Percentiles rank a stretch among this genome's conserved stretches.
phyloP scores from a whole-genome alignment of 2,329 filamentous ascomycete genomes.

The Mycosphaerella sp. region DNA sequence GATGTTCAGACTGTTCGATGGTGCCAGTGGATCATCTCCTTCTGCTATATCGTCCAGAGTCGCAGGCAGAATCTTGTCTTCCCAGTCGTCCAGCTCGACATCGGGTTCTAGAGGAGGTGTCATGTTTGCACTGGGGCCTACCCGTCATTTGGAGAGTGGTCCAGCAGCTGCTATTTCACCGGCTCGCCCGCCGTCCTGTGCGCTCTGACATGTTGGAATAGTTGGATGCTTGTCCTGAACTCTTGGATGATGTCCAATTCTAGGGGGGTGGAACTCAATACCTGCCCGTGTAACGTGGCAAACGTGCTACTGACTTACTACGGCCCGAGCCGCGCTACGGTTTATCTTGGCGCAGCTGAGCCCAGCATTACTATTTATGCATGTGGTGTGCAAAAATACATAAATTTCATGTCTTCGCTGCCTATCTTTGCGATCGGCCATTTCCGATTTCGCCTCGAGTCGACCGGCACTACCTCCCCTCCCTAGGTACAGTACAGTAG shows the following conservation, averaged over 20 bases:
- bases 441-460: neutral
- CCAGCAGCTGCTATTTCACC: neutral
- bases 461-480: neutral
- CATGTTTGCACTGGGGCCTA: neutral
- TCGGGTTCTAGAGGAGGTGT: neutral
- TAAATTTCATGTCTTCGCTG: too few species aligned
- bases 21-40: slow-evolving; percentile 7
- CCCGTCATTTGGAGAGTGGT: too few species aligned
- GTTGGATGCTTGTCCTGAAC: neutral
- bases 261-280: too few species aligned
- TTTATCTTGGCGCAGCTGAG: neutral
- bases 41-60: slow-evolving; percentile 6
- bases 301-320: too few species aligned
- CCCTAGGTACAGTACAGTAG: too few species aligned
- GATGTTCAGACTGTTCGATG: neutral
- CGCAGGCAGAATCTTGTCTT: slow-evolving; percentile 3
- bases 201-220: neutral
- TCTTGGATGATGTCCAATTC: too few species aligned
- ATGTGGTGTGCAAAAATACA: too few species aligned
- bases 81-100: slow-evolving; percentile 5
- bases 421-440: neutral
- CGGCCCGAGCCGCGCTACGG: neutral
- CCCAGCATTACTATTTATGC: too few species aligned
- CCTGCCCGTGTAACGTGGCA: too few species aligned
- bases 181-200: slow-evolving; percentile 1